Percentiles rank a stretch among this genome's conserved stretches.
Conservation (phyloP, 495 filamentous ascomycete species). For the Amniculicola lignicola region DNA sequence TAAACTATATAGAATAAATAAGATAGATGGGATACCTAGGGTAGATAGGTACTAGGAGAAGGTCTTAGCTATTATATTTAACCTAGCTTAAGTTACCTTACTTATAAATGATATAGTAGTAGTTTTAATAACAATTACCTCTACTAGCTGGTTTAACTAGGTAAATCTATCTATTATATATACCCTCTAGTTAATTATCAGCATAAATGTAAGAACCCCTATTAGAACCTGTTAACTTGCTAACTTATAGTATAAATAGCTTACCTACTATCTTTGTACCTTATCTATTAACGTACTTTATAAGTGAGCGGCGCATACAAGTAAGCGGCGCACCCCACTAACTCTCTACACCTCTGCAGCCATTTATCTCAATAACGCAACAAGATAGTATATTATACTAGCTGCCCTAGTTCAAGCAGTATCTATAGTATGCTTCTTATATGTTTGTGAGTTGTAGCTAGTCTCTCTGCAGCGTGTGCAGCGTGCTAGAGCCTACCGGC, state of each 20-base stretch:
- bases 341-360: too few species aligned
- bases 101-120: constrained; percentile 5
- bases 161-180: constrained; percentile 10
- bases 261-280: constrained; percentile 5
- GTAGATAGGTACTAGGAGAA: constrained; percentile 4
- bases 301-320: too few species aligned
- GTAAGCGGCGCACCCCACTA: too few species aligned
- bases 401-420: too few species aligned
- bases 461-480: too few species aligned
- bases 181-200: constrained; percentile 3
- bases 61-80: constrained; percentile 3
- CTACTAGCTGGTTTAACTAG: constrained; percentile 10
- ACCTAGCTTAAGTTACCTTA: constrained; percentile 5
- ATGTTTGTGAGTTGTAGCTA: too few species aligned
- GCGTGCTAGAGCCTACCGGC: too few species aligned
- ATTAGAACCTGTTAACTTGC: constrained; percentile 5
- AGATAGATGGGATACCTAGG: constrained; percentile 2
- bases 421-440: too few species aligned
- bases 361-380: too few species aligned
- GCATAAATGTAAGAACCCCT: constrained; percentile 8
- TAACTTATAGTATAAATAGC: constrained; percentile 13
- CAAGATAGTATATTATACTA: too few species aligned
- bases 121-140: constrained; percentile 6
- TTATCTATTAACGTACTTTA: too few species aligned
- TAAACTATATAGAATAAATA: constrained; percentile 3